Base-by-base conservation (phyloP, 1,284 basidiomycete genomes). In the Papiliotrema nemorosa region DNA sequence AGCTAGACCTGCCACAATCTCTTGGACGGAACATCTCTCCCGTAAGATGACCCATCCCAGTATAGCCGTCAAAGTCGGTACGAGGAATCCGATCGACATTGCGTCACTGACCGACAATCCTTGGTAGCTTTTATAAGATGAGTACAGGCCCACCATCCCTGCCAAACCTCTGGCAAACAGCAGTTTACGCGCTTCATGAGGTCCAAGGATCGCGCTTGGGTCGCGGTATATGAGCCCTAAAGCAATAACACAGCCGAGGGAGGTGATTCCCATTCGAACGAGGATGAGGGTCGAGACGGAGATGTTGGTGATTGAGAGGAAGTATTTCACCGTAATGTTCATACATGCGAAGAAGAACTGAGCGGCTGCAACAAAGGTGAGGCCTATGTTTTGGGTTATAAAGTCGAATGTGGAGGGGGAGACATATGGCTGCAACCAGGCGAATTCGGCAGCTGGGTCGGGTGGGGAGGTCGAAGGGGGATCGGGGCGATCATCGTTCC, bases 71-170 rank as follows among this genome's bases (percentile, higher is more conserved):
- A 80, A 77, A 49, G 84, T 79, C 0, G 89, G 89, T 0, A 80
- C 72, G 9, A 92, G 77, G 74, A 90, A 90, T 0, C 83, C 84
- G 44, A 92, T 76, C 14, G 87, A 85, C 0, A 84, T 85, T 0
- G 85, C 82, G 65, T 90, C 88, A 12, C 85, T 85, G 0, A 90
- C 75, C 0, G 84, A 82, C 21, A 87, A 77, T 56, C 81, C 84
- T 52, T 83, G 78, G 12, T 89, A 73, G 1, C 84, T 81, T 64
- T 83, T 86, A 67, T 89, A 90, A 2, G 83, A 49, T 10, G 54
- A 52, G 25, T 62, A 53, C 9, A 75, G 53, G 10, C 70, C 70
- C 16, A 63, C 51, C 41, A 67, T 72, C 4, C 87, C 87, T 7
- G 80, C 77, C 47, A 86, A 73, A 1, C 86, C 86, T 58, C 87